Evolutionary conservation across 2,329 filamentous ascomycete genomes (phyloP).

Genomic region (Aspergillus sp.): DNA sequence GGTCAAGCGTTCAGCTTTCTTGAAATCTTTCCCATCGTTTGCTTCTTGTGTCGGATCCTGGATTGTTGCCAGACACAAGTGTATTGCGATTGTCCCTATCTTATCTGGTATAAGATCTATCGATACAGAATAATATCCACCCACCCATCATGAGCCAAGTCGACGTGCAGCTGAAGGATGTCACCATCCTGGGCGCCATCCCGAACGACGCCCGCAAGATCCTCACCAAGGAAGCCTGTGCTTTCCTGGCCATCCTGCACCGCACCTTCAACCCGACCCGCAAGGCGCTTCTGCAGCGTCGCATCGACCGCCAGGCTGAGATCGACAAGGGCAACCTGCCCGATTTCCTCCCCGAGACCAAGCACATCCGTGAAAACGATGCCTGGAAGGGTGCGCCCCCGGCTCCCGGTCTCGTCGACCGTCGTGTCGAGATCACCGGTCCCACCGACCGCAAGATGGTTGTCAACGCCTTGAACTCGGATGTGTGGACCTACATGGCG

Average conservation of each 20-base stretch:
- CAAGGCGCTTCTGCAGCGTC: conserved; percentile 83
- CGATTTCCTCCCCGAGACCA: conserved; percentile 94
- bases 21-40: background rate
- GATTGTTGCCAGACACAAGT: background rate
- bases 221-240: conserved; percentile 81
- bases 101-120: conserved; percentile 1
- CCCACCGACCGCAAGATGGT: conserved; percentile 99
- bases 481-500: conserved; percentile 99
- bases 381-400: conserved; percentile 91
- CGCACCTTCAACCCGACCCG: conserved; percentile 88
- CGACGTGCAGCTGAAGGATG: conserved; percentile 80
- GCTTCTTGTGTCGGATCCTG: background rate
- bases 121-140: background rate
- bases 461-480: conserved; percentile 90
- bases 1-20: background rate
- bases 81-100: background rate
- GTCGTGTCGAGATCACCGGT: conserved; percentile 94
- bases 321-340: conserved; percentile 84
- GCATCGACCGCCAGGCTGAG: conserved; percentile 83
- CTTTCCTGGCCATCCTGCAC: conserved; percentile 92
- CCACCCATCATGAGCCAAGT: conserved; percentile 59
- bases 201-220: conserved; percentile 82
- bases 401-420: conserved; percentile 87
- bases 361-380: conserved; percentile 88
- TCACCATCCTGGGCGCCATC: conserved; percentile 77